phyloP scores from a whole-genome alignment of 2,329 filamentous ascomycete genomes.

The Penicillium sp. region DNA sequence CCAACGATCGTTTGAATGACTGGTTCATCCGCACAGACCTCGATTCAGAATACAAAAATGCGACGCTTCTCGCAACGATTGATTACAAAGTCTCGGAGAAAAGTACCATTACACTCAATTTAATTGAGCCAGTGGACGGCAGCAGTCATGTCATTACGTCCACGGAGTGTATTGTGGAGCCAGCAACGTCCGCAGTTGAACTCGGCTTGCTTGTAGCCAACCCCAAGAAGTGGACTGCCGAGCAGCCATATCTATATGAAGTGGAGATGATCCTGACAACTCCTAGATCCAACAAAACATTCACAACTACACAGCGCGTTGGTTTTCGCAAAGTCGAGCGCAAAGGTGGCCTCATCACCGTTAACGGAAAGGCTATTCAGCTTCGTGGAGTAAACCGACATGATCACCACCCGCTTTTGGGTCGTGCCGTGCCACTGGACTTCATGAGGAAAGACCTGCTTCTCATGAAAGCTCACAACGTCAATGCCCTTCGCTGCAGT shows the following conservation, averaged over 20 bases:
- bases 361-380: constrained; percentile 62
- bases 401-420: constrained; percentile 66
- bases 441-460: constrained; percentile 64
- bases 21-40: constrained; percentile 57
- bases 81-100: constrained; percentile 23
- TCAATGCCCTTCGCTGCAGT: constrained; percentile 68
- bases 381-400: constrained; percentile 68
- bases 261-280: constrained; percentile 32
- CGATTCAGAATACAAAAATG: constrained; percentile 54
- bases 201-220: constrained; percentile 46
- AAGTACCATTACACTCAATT: neutral
- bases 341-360: constrained; percentile 51
- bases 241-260: constrained; percentile 62
- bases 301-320: constrained; percentile 52
- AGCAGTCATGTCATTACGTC: constrained; percentile 15
- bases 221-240: constrained; percentile 67
- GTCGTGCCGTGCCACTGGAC: constrained; percentile 62
- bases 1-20: constrained; percentile 56
- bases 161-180: constrained; percentile 22
- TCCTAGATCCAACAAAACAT: neutral
- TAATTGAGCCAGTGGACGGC: constrained; percentile 31
- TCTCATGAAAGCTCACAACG: constrained; percentile 68
- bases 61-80: constrained; percentile 53
- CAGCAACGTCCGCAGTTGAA: constrained; percentile 28
- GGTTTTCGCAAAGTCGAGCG: constrained; percentile 65